Conservation (phyloP, 2,329 filamentous ascomycete species). For the Magnaporthiopsis incrustans region DNA sequence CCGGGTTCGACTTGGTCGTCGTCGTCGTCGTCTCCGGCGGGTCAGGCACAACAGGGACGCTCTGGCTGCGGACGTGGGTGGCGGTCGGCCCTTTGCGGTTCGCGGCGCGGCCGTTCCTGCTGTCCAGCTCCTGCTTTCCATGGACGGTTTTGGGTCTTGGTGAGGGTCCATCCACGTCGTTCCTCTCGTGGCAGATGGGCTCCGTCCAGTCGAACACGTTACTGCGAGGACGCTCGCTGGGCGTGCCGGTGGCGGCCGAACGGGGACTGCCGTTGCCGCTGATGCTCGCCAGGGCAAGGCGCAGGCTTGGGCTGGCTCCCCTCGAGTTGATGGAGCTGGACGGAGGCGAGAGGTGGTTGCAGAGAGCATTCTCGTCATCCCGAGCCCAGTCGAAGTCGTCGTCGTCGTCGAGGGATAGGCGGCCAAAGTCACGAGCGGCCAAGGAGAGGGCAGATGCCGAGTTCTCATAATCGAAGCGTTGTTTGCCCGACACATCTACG, state of each 20-base stretch:
- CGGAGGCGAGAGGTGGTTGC: constrained; percentile 51
- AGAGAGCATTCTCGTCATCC: constrained; percentile 44
- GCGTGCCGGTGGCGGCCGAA: constrained; percentile 21
- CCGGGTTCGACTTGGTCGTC: constrained; percentile 39
- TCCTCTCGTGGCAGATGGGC: constrained; percentile 52
- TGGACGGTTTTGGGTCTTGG: constrained; percentile 67
- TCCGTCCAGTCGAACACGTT: constrained; percentile 77
- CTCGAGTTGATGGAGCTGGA: constrained; percentile 45
- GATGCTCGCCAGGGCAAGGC: constrained; percentile 44
- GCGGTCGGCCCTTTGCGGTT: constrained; percentile 61
- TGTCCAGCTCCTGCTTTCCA: constrained; percentile 64
- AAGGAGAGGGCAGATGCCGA: constrained; percentile 25
- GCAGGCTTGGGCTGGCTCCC: constrained; percentile 43
- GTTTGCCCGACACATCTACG: constrained; percentile 12
- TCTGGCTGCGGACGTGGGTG: constrained; percentile 71
- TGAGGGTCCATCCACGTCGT: constrained; percentile 48
- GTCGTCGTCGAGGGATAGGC: constrained; percentile 52
- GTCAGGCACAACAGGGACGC: constrained; percentile 67
- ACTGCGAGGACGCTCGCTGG: constrained; percentile 48
- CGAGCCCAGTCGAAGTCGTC: constrained; percentile 58
- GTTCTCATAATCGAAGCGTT: constrained; percentile 7
- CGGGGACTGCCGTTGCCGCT: constrained; percentile 37
- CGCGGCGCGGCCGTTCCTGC: constrained; percentile 59
- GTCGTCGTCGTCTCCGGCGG: constrained; percentile 35
- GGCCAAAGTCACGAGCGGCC: constrained; percentile 33